Conservation (phyloP, 2,329 filamentous ascomycete species). For the Penicillium sp. region DNA sequence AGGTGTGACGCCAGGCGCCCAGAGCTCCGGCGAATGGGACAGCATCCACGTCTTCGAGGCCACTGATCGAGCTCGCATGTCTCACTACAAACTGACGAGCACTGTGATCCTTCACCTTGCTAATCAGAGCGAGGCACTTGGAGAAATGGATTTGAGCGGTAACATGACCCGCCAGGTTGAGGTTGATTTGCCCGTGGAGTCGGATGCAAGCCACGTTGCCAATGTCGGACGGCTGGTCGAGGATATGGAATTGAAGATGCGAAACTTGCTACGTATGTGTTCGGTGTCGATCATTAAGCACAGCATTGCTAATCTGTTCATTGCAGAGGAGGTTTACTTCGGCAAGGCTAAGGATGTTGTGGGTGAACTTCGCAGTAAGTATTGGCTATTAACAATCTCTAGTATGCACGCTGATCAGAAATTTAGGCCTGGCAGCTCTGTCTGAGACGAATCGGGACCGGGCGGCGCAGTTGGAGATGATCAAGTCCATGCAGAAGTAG, state of each 20-base stretch:
- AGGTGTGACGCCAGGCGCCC: constrained; percentile 61
- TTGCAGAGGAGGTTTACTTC: constrained; percentile 87
- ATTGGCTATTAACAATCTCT: neutral
- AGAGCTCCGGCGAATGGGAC: constrained; percentile 84
- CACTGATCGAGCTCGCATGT: constrained; percentile 81
- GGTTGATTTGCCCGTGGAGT: constrained; percentile 80
- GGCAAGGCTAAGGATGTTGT: constrained; percentile 99
- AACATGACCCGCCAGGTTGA: constrained; percentile 98
- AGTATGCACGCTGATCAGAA: constrained; percentile 9
- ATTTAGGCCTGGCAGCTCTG: constrained; percentile 61
- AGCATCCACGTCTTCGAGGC: constrained; percentile 98
- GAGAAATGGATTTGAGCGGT: constrained; percentile 84
- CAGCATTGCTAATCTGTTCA: constrained; percentile 15
- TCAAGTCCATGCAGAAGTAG: constrained; percentile 53
- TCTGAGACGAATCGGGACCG: constrained; percentile 79
- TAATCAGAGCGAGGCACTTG: constrained; percentile 60
- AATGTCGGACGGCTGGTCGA: constrained; percentile 93
- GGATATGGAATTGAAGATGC: constrained; percentile 99
- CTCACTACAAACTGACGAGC: constrained; percentile 95
- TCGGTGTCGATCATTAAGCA: neutral
- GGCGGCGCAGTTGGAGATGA: constrained; percentile 82
- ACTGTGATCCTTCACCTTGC: constrained; percentile 91
- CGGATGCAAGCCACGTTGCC: constrained; percentile 86
- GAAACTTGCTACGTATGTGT: constrained; percentile 69
- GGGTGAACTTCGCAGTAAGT: constrained; percentile 77